These are phyloP conservation scores for Anaeromyces robustus DNA, from an alignment of 192 early-diverging fungal species.

Conservation along the genomic window DNA sequence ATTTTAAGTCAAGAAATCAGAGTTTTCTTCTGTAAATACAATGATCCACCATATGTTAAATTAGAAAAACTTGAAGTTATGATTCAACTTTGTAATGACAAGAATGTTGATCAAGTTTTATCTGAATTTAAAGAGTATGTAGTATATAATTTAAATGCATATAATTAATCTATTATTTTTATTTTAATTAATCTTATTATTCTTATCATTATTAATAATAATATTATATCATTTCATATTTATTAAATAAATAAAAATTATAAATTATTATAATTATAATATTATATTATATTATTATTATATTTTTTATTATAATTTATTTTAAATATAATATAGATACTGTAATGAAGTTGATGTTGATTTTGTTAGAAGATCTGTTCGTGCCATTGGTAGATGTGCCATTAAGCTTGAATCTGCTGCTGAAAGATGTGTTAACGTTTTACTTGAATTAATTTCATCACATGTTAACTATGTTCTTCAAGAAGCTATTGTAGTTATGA, in stretches of 20 bases:
- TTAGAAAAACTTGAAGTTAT: slow-evolving; percentile 89
- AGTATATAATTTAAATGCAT: neutral
- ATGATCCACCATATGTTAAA: slow-evolving; percentile 96
- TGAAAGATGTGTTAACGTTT: slow-evolving; percentile 68
- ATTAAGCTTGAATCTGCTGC: slow-evolving; percentile 79
- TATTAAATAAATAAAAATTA: too few species aligned
- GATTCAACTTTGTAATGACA: slow-evolving; percentile 69
- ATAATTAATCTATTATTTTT: neutral
- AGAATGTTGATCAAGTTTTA: slow-evolving; percentile 80
- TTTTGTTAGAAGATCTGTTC: slow-evolving; percentile 77
- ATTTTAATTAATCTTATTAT: too few species aligned
- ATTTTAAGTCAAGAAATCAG: slow-evolving; percentile 82
- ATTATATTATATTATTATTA: too few species aligned
- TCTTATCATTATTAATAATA: too few species aligned
- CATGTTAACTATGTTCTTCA: slow-evolving; percentile 76
- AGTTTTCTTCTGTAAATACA: slow-evolving; percentile 97
- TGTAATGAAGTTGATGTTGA: slow-evolving; percentile 94
- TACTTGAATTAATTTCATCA: slow-evolving; percentile 84
- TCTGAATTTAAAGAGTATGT: slow-evolving; percentile 85
- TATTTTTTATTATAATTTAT: neutral
- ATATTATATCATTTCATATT: too few species aligned
- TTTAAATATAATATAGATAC: slow-evolving; percentile 31
- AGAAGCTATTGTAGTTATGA: slow-evolving; percentile 76
- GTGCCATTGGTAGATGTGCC: slow-evolving; percentile 82
- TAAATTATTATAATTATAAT: too few species aligned